A percentile compares a stretch with the other conserved stretches of the same genome.
These are phyloP conservation scores for Dianthus caryophyllus DNA, from an alignment of 148 eudicot species.

Conservation along the genomic window DNA sequence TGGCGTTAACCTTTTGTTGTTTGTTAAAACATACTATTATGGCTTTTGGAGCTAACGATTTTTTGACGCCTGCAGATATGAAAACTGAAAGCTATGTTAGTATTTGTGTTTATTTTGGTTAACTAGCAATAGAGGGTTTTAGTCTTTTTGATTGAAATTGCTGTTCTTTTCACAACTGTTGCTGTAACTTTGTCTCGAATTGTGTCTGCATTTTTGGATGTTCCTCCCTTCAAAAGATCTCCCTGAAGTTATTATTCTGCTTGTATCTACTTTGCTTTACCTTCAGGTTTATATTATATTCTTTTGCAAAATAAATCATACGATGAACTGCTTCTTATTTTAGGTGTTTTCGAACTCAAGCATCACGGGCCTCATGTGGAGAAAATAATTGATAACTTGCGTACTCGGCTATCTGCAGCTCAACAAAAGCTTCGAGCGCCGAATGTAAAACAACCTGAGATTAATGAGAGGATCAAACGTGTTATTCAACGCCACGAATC, in stretches of 20 bases:
- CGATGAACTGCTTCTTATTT: constrained; percentile 8
- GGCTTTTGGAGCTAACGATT: neutral
- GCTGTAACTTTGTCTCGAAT: neutral
- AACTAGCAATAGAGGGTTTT: neutral
- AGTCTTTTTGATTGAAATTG: neutral
- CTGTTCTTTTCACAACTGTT: neutral
- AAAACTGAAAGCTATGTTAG: neutral
- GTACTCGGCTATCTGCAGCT: constrained; percentile 48
- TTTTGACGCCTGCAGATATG: neutral
- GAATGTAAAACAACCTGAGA: constrained; percentile 52
- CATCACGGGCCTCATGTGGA: constrained; percentile 81
- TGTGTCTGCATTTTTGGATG: neutral
- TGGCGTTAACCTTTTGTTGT: neutral
- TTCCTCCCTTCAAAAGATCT: neutral
- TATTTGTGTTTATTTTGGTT: neutral
- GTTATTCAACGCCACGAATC: constrained; percentile 44
- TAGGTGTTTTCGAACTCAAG: constrained; percentile 86
- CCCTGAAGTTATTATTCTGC: too few species aligned
- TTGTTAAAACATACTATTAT: neutral
- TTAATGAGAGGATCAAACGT: constrained; percentile 48
- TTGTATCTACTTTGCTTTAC: neutral
- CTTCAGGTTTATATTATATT: neutral
- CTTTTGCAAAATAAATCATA: neutral
- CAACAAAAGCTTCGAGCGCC: constrained; percentile 57
- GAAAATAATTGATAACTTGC: constrained; percentile 66